Evolutionary conservation across 2,329 filamentous ascomycete species (phyloP), one percentile per base, ranked within the genome.

Genomic region (Aschersonia sp.): DNA sequence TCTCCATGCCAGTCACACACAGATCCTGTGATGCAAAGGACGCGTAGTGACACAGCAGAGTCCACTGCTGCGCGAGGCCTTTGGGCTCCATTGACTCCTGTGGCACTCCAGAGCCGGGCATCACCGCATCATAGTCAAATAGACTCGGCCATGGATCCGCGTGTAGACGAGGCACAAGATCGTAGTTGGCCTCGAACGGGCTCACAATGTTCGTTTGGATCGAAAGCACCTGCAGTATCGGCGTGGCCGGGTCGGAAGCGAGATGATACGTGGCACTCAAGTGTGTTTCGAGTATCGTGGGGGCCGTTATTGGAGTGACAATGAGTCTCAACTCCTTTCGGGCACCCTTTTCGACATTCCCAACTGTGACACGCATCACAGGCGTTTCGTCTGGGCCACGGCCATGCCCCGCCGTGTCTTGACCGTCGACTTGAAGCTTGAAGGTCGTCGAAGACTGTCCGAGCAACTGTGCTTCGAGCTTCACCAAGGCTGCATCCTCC

Each of bases 171-270:
- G 92, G 88, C 10, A 82, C 73, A 51, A 97, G 79, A 52, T 94
- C 87, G 62, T 94, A 95, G 57, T 85, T 92, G 12, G 88, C 86
- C 65, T 95, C 88, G 56, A 98, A 97, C 0, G 90, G 87, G 45
- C 80, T 82, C 47, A 87, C 79, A 48, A 95, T 75, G 39, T 79
- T 76, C 5, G 97, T 63, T 47, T 83, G 80, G 40, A 84, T 73
- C 1, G 78, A 72, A 29, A 83, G 66, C 2, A 75, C 77, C 62
- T 94, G 90, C 39, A 81, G 79, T 40, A 97, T 83, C 1, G 83
- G 81, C 1, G 88, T 95, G 45, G 84, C 83, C 0, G 80, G 70
- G 59, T 97, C 89, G 5, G 85, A 84, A 3, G 81, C 70, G 2
- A 97, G 72, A 56, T 84, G 79, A 60, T 98, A 98, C 6, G 79